Evolutionary conservation across 805 yeast genomes (phyloP).

Genomic region (Metschnikowia chrysomelidarum): DNA sequence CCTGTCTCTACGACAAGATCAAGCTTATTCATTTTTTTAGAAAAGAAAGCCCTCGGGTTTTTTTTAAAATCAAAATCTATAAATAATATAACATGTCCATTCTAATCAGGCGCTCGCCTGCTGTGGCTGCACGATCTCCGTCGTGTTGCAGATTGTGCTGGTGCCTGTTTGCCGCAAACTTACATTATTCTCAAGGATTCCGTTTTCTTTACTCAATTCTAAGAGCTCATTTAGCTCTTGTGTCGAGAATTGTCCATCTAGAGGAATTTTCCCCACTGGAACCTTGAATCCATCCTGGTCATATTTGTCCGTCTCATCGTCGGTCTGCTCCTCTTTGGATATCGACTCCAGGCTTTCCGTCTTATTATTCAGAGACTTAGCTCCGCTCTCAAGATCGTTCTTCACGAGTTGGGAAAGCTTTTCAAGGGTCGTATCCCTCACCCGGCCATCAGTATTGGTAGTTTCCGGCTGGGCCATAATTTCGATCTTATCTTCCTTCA

Average conservation of each 20-base stretch:
- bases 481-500: constrained; percentile 21
- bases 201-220: constrained; percentile 30
- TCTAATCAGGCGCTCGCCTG: constrained; percentile 1
- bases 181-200: constrained; percentile 26
- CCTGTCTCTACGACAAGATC: no score
- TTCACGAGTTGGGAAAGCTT: constrained; percentile 28
- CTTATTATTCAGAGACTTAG: no score
- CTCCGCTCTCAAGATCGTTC: constrained; percentile 17
- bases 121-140: constrained; percentile 24
- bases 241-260: constrained; percentile 42
- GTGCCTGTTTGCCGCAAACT: constrained; percentile 26
- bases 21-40: no score
- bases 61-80: no score
- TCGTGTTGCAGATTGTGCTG: constrained; percentile 29
- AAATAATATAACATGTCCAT: no score
- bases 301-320: constrained; percentile 8
- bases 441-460: constrained; percentile 4
- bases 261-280: constrained; percentile 38
- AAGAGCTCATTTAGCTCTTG: constrained; percentile 31
- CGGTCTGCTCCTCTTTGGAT: background rate
- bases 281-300: constrained; percentile 38
- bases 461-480: constrained; percentile 28
- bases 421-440: constrained; percentile 20
- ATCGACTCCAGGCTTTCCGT: no score
- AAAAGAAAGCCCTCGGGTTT: no score